Base-by-base conservation (phyloP, 164 flowering plant species). In the Nelumbo lutea region DNA sequence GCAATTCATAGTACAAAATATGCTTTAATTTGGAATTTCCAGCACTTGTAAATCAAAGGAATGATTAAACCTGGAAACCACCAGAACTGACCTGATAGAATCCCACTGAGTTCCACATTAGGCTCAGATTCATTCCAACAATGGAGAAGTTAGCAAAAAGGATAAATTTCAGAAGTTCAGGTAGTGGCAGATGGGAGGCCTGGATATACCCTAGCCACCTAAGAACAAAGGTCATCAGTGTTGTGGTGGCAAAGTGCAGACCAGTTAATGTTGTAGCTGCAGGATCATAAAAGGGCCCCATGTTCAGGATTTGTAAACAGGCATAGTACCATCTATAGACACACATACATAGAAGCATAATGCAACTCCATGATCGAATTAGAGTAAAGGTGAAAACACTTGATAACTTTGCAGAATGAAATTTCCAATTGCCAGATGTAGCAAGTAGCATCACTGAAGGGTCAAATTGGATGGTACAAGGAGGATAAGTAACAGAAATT, bases 191-290 rank as follows among this genome's bases (percentile, higher is more conserved):
- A 63, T 88, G 88, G 15, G 95, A 82, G 51, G 88, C 46, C 68
- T 91, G 95, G 68, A 90, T 89, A 74, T 86, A 90, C 9, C 98
- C 98, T 63, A 88, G 73, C 88, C 90, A 83, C 73, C 83, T 79
- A 50, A 89, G 88, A 65, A 86, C 73, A 68, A 61, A 9, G 64
- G 96, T 89, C 88, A 90, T 81, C 73, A 85, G 72, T 56, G 96
- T 89, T 59, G 98, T 93, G 11, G 90, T 87, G 51, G 83, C 89
- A 77, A 90, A 93, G 83, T 93, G 98, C 77, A 93, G 72, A 59
- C 98, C 98, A 42, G 96, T 93, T 75, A 93, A 85, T 6, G 96
- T 89, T 78, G 98, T 93, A 39, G 96, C 96, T 93, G 96, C 83
- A 81, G 47, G 52, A 70, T 38, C 38, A 62, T 38, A 56, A 66